These are phyloP conservation scores for Trametes sp. DNA, from an alignment of 1,284 basidiomycete species.

Conservation along the genomic window DNA sequence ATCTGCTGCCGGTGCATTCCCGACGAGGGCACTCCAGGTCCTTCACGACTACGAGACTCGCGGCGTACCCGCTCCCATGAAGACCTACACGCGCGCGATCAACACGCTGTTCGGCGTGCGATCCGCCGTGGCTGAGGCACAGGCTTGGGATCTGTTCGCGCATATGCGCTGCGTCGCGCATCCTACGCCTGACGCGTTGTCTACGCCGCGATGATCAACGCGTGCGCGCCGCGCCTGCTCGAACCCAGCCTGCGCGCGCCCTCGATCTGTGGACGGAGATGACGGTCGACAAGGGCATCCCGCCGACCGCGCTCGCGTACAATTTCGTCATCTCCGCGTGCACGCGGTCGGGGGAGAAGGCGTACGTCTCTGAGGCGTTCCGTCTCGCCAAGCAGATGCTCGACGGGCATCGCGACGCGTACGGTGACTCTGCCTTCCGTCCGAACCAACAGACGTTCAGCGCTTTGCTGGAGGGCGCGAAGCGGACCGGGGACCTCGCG, in stretches of 20 bases:
- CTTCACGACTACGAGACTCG: conserved; percentile 73
- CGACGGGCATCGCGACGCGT: conserved; percentile 71
- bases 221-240: conserved; percentile 63
- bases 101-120: conserved; percentile 60
- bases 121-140: conserved; percentile 62
- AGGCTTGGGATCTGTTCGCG: conserved; percentile 93
- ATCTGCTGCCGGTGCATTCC: conserved; percentile 53
- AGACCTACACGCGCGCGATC: conserved; percentile 72
- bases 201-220: conserved; percentile 89
- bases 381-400: conserved; percentile 85
- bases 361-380: conserved; percentile 80
- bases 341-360: conserved; percentile 64
- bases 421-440: conserved; percentile 59
- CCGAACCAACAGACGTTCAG: conserved; percentile 81
- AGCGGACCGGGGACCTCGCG: conserved; percentile 83
- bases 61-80: conserved; percentile 65
- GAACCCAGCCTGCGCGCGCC: conserved; percentile 84
- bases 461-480: conserved; percentile 89
- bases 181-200: conserved; percentile 76
- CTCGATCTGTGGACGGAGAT: conserved; percentile 95
- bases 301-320: conserved; percentile 78
- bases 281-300: conserved; percentile 69
- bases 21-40: conserved; percentile 61
- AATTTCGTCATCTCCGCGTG: conserved; percentile 85
- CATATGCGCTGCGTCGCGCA: conserved; percentile 98